phyloP scores from a whole-genome alignment of 116 monocot genomes.

The Posidonia oceanica region DNA sequence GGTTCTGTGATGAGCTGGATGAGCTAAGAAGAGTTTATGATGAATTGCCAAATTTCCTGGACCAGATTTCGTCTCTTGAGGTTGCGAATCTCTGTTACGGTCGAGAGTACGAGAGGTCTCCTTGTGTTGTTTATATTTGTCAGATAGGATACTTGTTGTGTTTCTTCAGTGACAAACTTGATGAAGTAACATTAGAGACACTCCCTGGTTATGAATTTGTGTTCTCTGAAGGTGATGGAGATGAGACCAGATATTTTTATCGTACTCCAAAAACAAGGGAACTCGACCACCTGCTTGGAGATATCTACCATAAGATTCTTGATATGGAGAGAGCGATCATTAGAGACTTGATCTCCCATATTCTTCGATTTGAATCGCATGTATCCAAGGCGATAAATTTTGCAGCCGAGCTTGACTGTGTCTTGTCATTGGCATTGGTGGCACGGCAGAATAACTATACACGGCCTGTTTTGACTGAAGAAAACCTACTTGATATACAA shows the following conservation, averaged over 20 bases:
- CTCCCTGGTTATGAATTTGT: constrained; percentile 82
- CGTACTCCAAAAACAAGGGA: constrained; percentile 85
- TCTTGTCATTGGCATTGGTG: constrained; percentile 72
- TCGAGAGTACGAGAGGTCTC: constrained; percentile 32
- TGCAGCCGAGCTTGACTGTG: constrained; percentile 96
- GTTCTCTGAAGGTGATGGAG: constrained; percentile 83
- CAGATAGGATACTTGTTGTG: constrained; percentile 98
- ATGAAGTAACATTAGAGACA: constrained; percentile 40
- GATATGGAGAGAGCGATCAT: constrained; percentile 98
- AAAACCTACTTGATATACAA: constrained; percentile 54
- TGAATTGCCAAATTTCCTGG: constrained; percentile 44
- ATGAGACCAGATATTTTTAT: constrained; percentile 76
- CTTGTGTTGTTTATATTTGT: constrained; percentile 79
- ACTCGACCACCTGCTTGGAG: constrained; percentile 88
- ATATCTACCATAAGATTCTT: constrained; percentile 99
- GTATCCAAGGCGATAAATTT: constrained; percentile 71
- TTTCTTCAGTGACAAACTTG: constrained; percentile 59
- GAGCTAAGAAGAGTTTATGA: constrained; percentile 88
- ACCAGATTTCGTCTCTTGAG: constrained; percentile 63
- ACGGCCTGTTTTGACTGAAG: constrained; percentile 74
- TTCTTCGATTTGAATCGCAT: constrained; percentile 61
- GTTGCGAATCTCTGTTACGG: constrained; percentile 45
- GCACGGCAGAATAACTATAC: constrained; percentile 92
- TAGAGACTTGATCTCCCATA: constrained; percentile 70
- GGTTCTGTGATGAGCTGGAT: constrained; percentile 95